A percentile compares a stretch with the other conserved stretches of the same genome.
These are phyloP conservation scores for Inonotus hispidus DNA, from an alignment of 1,284 basidiomycete genomes.

Conservation along the genomic window DNA sequence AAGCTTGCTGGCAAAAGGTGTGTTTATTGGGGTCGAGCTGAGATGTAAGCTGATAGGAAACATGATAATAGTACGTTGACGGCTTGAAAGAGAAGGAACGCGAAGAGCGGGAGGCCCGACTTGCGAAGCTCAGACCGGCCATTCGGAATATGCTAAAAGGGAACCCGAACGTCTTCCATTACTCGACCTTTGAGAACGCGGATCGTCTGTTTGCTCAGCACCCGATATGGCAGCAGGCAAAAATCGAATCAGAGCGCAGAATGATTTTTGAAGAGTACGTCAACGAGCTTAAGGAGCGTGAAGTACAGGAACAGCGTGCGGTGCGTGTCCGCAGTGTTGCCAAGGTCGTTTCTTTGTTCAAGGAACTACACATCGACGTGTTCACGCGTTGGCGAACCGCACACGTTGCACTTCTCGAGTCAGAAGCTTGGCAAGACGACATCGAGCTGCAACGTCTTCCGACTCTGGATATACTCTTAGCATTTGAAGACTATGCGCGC, in stretches of 20 bases:
- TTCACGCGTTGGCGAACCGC: constrained; percentile 85
- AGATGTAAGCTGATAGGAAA: background rate
- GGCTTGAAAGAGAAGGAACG: constrained; percentile 60
- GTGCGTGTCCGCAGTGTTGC: constrained; percentile 69
- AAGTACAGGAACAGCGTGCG: constrained; percentile 80
- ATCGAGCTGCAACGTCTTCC: constrained; percentile 74
- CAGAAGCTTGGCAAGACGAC: constrained; percentile 74
- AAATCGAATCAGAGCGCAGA: constrained; percentile 76
- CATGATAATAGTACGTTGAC: constrained; percentile 57
- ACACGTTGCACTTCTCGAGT: constrained; percentile 67
- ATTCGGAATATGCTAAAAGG: constrained; percentile 79
- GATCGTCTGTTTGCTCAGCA: constrained; percentile 79
- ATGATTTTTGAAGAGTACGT: constrained; percentile 90
- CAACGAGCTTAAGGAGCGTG: constrained; percentile 73
- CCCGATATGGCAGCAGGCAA: constrained; percentile 83
- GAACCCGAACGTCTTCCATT: constrained; percentile 81
- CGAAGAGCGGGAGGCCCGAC: constrained; percentile 74
- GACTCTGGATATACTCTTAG: constrained; percentile 82
- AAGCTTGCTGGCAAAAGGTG: constrained; percentile 88
- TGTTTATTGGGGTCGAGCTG: constrained; percentile 19
- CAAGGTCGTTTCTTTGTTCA: constrained; percentile 76
- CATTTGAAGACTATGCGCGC: constrained; percentile 88
- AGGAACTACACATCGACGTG: constrained; percentile 80
- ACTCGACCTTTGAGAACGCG: constrained; percentile 83
- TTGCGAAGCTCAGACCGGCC: constrained; percentile 79